A percentile compares a stretch with the other conserved stretches of the same genome.
These are phyloP conservation scores for Alternaria conjuncta DNA, from an alignment of 2,329 filamentous ascomycete species.

Conservation along the genomic window DNA sequence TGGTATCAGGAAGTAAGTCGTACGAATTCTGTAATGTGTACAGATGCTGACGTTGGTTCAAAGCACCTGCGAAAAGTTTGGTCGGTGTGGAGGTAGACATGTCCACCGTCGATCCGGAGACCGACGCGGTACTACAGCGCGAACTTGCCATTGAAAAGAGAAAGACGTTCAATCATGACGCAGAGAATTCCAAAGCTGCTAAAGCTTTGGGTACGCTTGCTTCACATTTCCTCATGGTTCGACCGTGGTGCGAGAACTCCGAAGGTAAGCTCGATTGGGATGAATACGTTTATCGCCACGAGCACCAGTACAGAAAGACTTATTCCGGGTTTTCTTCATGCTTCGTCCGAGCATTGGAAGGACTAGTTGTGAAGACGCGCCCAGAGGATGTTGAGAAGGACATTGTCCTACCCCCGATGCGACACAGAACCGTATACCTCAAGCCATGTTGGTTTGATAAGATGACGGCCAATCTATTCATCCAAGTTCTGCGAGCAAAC, in stretches of 20 bases:
- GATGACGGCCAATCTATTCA: slow-evolving; percentile 81
- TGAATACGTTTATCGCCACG: slow-evolving; percentile 67
- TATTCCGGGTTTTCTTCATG: slow-evolving; percentile 63
- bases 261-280: slow-evolving; percentile 73
- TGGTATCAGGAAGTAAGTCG: slow-evolving; percentile 74
- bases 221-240: slow-evolving; percentile 73
- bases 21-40: background rate
- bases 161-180: slow-evolving; percentile 45
- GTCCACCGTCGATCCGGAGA: slow-evolving; percentile 38
- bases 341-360: slow-evolving; percentile 73
- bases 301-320: slow-evolving; percentile 59
- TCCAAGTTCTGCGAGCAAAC: slow-evolving; percentile 84
- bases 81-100: slow-evolving; percentile 74
- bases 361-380: slow-evolving; percentile 80
- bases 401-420: slow-evolving; percentile 71
- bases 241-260: slow-evolving; percentile 76
- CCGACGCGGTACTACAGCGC: slow-evolving; percentile 31
- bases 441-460: slow-evolving; percentile 86
- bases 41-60: background rate
- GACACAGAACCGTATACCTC: slow-evolving; percentile 74
- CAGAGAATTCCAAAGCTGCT: slow-evolving; percentile 53
- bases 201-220: slow-evolving; percentile 70
- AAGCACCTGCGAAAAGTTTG: slow-evolving; percentile 77
- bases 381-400: slow-evolving; percentile 71
- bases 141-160: slow-evolving; percentile 49